phyloP scores from a whole-genome alignment of 768 basidiomycete species.

The Mycena rebaudengoi region DNA sequence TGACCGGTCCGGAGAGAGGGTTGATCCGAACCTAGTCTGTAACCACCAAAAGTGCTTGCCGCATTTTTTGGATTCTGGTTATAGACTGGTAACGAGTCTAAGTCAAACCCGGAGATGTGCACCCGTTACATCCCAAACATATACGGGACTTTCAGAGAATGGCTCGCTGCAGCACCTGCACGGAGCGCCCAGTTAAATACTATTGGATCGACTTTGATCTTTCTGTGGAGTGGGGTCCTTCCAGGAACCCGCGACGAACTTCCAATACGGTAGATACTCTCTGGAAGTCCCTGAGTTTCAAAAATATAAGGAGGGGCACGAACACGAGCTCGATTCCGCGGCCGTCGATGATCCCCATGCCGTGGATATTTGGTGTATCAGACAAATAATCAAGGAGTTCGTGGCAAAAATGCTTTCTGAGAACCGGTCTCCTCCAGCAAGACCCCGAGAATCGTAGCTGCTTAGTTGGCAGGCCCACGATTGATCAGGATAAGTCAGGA shows the following conservation, averaged over 20 bases:
- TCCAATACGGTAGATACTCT: background rate
- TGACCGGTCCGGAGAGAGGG: too few species aligned
- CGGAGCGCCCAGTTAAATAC: slow-evolving; percentile 10
- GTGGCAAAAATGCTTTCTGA: background rate
- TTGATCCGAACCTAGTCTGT: too few species aligned
- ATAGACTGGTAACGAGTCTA: too few species aligned
- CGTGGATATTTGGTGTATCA: slow-evolving; percentile 7
- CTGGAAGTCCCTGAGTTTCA: background rate
- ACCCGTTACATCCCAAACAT: background rate
- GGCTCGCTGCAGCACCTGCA: background rate
- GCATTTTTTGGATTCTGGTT: too few species aligned
- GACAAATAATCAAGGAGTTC: background rate
- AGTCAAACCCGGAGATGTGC: too few species aligned
- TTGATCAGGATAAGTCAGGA: too few species aligned
- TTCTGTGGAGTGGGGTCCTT: background rate
- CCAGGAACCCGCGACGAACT: background rate
- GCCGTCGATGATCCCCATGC: slow-evolving; percentile 11
- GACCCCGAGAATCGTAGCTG: too few species aligned
- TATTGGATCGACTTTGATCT: slow-evolving; percentile 13
- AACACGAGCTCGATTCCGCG: too few species aligned
- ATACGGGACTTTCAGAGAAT: background rate
- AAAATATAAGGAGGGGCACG: too few species aligned
- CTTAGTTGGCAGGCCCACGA: too few species aligned
- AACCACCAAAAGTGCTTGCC: too few species aligned
- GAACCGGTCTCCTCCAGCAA: too few species aligned